A percentile compares a stretch with the other conserved stretches of the same genome.
phyloP scores from a whole-genome alignment of 2,329 filamentous ascomycete species.

The Beauveria bassiana region DNA sequence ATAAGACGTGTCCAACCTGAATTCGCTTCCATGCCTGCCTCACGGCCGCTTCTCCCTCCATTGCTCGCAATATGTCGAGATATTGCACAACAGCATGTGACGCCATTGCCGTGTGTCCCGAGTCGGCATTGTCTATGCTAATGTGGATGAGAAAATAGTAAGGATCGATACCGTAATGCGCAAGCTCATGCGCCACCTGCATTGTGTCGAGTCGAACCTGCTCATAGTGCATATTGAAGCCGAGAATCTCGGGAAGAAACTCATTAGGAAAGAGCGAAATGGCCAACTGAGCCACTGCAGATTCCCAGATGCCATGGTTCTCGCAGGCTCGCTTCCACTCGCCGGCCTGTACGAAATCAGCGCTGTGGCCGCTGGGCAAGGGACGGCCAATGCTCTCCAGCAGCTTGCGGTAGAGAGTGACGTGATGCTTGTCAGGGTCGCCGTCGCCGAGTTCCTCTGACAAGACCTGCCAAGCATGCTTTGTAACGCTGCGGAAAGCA shows the following conservation, averaged over 20 bases:
- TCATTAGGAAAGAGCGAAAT: constrained; percentile 39
- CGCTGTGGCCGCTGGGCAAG: background rate
- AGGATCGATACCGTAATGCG: constrained; percentile 32
- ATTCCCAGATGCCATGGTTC: constrained; percentile 26
- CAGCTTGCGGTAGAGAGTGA: background rate
- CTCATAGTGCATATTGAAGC: constrained; percentile 43
- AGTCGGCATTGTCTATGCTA: constrained; percentile 40
- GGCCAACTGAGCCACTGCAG: constrained; percentile 33
- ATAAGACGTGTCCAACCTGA: constrained; percentile 32
- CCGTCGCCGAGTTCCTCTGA: constrained; percentile 11
- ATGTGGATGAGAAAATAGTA: constrained; percentile 42
- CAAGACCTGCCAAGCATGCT: background rate
- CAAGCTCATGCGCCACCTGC: constrained; percentile 29
- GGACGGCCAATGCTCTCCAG: background rate
- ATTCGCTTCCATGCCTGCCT: constrained; percentile 30
- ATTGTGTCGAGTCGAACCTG: constrained; percentile 23
- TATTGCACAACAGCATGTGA: constrained; percentile 29
- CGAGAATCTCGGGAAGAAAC: constrained; percentile 40
- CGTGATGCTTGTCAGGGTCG: background rate
- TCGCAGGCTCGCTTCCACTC: background rate
- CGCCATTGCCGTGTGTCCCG: constrained; percentile 40
- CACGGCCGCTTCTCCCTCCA: constrained; percentile 14
- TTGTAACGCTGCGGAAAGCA: background rate
- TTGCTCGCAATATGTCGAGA: constrained; percentile 16
- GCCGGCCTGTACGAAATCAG: background rate